Conservation (phyloP, 495 filamentous ascomycete species). For the Bathelium albidoporum region DNA sequence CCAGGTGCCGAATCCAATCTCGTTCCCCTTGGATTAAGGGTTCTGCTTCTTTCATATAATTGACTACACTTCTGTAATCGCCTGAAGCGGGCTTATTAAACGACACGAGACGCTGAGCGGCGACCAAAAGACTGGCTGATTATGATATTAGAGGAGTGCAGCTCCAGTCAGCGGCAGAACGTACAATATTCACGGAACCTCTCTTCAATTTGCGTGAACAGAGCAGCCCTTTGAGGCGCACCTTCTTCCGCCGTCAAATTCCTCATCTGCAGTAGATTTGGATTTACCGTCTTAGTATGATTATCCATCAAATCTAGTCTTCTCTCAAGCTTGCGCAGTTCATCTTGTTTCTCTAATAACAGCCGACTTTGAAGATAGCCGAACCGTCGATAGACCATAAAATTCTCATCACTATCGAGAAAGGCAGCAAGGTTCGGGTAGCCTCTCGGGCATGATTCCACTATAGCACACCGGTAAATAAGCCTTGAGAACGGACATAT, state of each 20-base stretch:
- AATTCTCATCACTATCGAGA: constrained; percentile 27
- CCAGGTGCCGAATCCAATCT: constrained; percentile 14
- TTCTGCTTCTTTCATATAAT: constrained; percentile 12
- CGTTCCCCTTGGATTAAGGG: constrained; percentile 15
- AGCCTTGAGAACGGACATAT: too few relatives aligned
- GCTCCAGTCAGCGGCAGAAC: background rate
- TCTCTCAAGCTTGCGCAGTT: constrained; percentile 20
- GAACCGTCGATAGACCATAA: constrained; percentile 26
- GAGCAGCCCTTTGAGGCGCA: background rate
- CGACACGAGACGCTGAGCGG: constrained; percentile 19
- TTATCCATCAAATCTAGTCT: constrained; percentile 18
- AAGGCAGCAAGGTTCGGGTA: constrained; percentile 25
- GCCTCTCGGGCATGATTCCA: constrained; percentile 4
- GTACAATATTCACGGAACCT: background rate
- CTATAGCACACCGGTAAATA: too few relatives aligned
- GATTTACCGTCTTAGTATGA: background rate
- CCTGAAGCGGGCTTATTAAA: constrained; percentile 13
- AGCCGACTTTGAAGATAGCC: constrained; percentile 25
- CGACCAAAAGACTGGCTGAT: constrained; percentile 11
- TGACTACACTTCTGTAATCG: constrained; percentile 21
- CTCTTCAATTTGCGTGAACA: background rate
- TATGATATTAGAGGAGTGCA: background rate
- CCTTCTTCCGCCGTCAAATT: background rate
- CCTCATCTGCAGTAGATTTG: background rate
- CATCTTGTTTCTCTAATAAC: constrained; percentile 25